These are phyloP conservation scores for Anaeramoeba flamelloides DNA, from an alignment of 78 protist genomes.

Conservation along the genomic window DNA sequence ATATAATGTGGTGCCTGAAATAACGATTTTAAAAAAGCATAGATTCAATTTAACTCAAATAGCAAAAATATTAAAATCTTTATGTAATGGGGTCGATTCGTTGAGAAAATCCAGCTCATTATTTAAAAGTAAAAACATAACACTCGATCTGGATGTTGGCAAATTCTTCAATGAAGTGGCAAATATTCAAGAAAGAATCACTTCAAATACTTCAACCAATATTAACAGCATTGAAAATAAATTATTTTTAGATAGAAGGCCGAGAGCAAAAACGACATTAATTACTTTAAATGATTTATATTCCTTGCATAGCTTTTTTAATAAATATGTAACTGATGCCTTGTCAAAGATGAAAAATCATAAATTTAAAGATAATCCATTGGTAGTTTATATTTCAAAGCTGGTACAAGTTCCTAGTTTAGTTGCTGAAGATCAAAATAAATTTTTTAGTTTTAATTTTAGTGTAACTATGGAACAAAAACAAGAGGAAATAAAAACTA, in stretches of 20 bases:
- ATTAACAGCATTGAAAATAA: not conserved
- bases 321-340: not conserved
- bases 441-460: not conserved
- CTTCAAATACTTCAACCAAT: not conserved
- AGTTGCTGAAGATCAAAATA: not conserved
- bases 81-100: not conserved
- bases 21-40: not conserved
- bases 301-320: not conserved
- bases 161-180: not conserved
- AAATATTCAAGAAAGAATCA: not conserved
- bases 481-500: not conserved
- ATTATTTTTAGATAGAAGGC: not conserved
- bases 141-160: not conserved
- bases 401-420: not conserved
- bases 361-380: not conserved
- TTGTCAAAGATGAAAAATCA: not conserved
- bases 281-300: not conserved
- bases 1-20: not conserved
- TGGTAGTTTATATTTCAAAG: not conserved
- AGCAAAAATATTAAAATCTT: not conserved
- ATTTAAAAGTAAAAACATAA: too few species aligned
- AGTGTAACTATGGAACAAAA: too few species aligned
- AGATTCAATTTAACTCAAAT: not conserved
- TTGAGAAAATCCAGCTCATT: not conserved
- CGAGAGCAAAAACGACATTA: not conserved